These are phyloP conservation scores for Guyanaporus albipodus DNA, from an alignment of 768 basidiomycete genomes.

Conservation along the genomic window DNA sequence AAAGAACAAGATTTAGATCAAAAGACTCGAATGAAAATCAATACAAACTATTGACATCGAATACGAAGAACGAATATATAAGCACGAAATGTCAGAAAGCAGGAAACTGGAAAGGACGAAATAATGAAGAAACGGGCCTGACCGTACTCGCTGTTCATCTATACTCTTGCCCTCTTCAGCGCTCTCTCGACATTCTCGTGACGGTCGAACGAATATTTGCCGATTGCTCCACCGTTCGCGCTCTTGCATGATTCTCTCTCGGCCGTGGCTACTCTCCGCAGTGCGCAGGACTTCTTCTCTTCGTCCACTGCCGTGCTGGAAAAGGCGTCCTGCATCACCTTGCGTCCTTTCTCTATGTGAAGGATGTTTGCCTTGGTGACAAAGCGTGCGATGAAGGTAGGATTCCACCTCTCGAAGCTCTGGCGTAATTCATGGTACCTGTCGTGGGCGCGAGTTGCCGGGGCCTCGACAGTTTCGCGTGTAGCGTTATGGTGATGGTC, in stretches of 20 bases:
- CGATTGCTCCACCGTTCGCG: too few relatives aligned
- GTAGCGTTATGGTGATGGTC: not conserved
- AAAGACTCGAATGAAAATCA: too few relatives aligned
- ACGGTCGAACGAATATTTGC: slow-evolving; percentile 52
- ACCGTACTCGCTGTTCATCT: too few relatives aligned
- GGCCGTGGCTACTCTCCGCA: slow-evolving; percentile 6
- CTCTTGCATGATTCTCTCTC: not conserved
- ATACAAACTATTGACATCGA: not conserved
- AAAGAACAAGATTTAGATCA: too few relatives aligned
- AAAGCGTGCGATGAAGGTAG: slow-evolving; percentile 29
- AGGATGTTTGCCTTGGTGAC: slow-evolving; percentile 28
- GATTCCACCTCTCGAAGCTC: slow-evolving; percentile 28
- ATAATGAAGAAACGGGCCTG: too few relatives aligned
- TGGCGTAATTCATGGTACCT: slow-evolving; percentile 4
- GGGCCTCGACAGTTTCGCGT: slow-evolving; percentile 4
- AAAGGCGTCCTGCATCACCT: slow-evolving; percentile 16
- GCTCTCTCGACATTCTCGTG: slow-evolving; percentile 61
- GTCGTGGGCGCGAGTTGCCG: not conserved
- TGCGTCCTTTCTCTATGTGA: slow-evolving; percentile 23
- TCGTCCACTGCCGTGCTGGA: not conserved
- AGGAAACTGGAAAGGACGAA: not conserved
- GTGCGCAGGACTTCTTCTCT: slow-evolving; percentile 27
- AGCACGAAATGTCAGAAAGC: slow-evolving; percentile 8
- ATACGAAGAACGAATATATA: slow-evolving; percentile 15
- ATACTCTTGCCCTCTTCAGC: slow-evolving; percentile 16